phyloP scores from a whole-genome alignment of 1,139 yeast species.

The Saccharomycopsis phalli region DNA sequence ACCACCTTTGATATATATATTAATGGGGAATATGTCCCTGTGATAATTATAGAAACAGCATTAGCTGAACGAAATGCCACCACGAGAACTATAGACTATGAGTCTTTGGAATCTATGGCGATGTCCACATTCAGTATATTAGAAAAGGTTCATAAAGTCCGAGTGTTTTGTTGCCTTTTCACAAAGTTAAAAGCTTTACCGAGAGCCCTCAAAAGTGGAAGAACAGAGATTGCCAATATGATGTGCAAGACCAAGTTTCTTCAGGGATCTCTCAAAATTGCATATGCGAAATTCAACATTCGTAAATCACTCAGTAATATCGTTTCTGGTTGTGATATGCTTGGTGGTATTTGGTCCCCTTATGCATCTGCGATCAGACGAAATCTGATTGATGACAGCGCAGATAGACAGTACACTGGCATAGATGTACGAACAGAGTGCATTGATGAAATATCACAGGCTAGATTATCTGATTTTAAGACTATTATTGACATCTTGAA shows the following conservation, averaged over 20 bases:
- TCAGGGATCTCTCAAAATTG: slow-evolving; percentile 67
- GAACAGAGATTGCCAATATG: slow-evolving; percentile 89
- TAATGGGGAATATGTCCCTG: slow-evolving; percentile 79
- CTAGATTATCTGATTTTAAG: slow-evolving; percentile 63
- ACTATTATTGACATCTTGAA: slow-evolving; percentile 68
- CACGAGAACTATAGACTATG: slow-evolving; percentile 36
- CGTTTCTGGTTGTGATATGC: slow-evolving; percentile 70
- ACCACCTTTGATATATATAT: slow-evolving; percentile 84
- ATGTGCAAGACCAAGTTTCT: slow-evolving; percentile 75
- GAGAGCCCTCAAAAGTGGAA: slow-evolving; percentile 73
- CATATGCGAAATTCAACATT: slow-evolving; percentile 73
- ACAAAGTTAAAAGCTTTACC: slow-evolving; percentile 81
- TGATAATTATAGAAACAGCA: slow-evolving; percentile 80
- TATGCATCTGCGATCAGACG: slow-evolving; percentile 52
- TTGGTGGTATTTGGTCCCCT: slow-evolving; percentile 82
- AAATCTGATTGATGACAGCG: slow-evolving; percentile 36
- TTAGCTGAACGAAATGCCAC: slow-evolving; percentile 38
- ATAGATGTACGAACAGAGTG: slow-evolving; percentile 71
- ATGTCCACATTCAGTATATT: slow-evolving; percentile 65
- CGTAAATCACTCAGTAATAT: slow-evolving; percentile 57
- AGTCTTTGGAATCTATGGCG: slow-evolving; percentile 63
- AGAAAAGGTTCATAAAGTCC: slow-evolving; percentile 60
- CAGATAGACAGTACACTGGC: slow-evolving; percentile 59
- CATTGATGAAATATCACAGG: slow-evolving; percentile 69
- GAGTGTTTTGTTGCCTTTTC: slow-evolving; percentile 74